Conservation (phyloP, 306 rosid genomes). For the Glycine soja region DNA sequence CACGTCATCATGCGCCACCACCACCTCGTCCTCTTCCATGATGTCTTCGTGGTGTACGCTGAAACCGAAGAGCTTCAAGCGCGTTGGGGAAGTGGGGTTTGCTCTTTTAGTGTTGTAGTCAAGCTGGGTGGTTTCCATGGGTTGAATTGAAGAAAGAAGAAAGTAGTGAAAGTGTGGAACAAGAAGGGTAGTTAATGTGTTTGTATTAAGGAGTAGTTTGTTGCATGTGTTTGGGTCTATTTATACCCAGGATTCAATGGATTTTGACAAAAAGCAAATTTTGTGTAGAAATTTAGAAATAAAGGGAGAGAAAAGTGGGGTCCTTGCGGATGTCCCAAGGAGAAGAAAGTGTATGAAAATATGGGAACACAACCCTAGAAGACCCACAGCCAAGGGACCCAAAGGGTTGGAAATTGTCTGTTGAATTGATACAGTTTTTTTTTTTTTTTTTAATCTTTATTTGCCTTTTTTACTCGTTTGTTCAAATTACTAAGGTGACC, state of each 20-base stretch:
- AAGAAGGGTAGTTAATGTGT: slow-evolving; percentile 32
- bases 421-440: background rate
- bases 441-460: background rate
- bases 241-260: slow-evolving; percentile 55
- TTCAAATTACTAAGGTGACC: slow-evolving; percentile 51
- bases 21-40: slow-evolving; percentile 10
- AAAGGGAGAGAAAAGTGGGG: slow-evolving; percentile 32
- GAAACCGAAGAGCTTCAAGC: slow-evolving; percentile 87
- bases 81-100: slow-evolving; percentile 59
- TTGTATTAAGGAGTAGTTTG: slow-evolving; percentile 54
- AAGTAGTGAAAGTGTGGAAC: too few species aligned
- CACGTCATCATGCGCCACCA: slow-evolving; percentile 49
- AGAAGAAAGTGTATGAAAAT: slow-evolving; percentile 64
- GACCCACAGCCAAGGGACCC: slow-evolving; percentile 60
- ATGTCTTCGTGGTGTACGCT: slow-evolving; percentile 69
- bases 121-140: slow-evolving; percentile 52
- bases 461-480: background rate
- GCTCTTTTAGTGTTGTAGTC: slow-evolving; percentile 60
- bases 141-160: too few species aligned
- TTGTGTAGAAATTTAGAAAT: slow-evolving; percentile 26
- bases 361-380: slow-evolving; percentile 75
- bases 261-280: slow-evolving; percentile 30
- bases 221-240: slow-evolving; percentile 73
- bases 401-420: slow-evolving; percentile 58
- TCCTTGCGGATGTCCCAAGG: slow-evolving; percentile 58